Evolutionary conservation across 352 stramenopile genomes (phyloP), one percentile per base, ranked within the genome.

Genomic region (Phytophthora capsici): DNA sequence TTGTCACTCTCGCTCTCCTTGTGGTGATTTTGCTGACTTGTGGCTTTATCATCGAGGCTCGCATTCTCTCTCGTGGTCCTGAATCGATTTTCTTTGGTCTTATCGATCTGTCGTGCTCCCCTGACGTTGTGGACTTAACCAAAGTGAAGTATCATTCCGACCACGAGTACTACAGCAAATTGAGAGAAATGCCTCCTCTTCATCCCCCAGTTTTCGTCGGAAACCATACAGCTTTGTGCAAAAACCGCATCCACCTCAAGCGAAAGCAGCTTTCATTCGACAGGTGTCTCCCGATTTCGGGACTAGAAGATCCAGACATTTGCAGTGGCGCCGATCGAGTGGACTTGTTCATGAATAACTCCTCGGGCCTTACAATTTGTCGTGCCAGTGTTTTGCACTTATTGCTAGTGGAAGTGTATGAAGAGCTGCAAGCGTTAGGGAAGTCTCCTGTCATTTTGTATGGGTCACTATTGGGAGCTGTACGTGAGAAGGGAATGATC

Each of bases 271-370:
- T 30, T 23, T 58, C 37, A 2, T 61, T 53, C 20, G 14, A n/a
- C 37, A 76, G 79, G 17, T 88, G 77, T 30, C 67, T 88, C 6
- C 77, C 77, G 17, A 81, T 88, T 54, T 75, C 67, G 8, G 78
- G 62, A 5, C 51, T 56, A 43, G 71, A 77, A 47, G 74, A 85
- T 38, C 25, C 70, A 6, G 34, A 49, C 16, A 69, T 63, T 60
- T 88, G 78, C 63, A 46, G n/a, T 23, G 57, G 28, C 0, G 64
- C 76, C n/a, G 76, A 88, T 57, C 78, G 78, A 17, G 61, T 82
- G 49, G 73, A 84, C n/a, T 26, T 88, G 1, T 51, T 88, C 1
- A 65, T 47, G 10, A 34, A 52, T 4, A 56, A 63, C 25, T 46
- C 34, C 5, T 55, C 57, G 4, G 46, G 61, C 8, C 28, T 34